Evolutionary conservation across 352 stramenopile species (phyloP).

Genomic region (Globisporangium yorkense): DNA sequence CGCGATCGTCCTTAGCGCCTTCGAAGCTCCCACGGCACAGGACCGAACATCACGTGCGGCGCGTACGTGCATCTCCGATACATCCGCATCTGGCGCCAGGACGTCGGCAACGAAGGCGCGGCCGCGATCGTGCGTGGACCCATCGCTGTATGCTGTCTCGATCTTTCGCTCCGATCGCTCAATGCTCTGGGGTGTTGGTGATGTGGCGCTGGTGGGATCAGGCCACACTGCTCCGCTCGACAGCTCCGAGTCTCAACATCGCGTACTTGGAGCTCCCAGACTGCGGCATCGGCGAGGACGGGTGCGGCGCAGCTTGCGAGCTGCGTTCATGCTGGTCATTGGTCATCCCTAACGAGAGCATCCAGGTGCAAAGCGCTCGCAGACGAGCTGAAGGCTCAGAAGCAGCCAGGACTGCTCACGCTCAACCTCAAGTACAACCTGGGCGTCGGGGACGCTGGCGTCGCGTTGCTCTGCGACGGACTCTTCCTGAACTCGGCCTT

Average conservation of each 20-base stretch:
- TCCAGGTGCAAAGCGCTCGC: slow-evolving; percentile 50
- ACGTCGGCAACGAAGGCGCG: slow-evolving; percentile 68
- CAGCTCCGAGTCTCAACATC: slow-evolving; percentile 49
- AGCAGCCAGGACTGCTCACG: slow-evolving; percentile 53
- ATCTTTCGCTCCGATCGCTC: not conserved
- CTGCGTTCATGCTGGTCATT: not conserved
- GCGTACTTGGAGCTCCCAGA: slow-evolving; percentile 77
- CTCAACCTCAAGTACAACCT: slow-evolving; percentile 76
- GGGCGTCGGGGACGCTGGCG: slow-evolving; percentile 47
- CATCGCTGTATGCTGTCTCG: not conserved
- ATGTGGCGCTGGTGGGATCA: slow-evolving; percentile 7
- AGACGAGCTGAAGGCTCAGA: slow-evolving; percentile 41
- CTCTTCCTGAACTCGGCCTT: slow-evolving; percentile 64
- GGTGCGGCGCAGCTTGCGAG: slow-evolving; percentile 12
- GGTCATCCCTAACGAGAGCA: not conserved
- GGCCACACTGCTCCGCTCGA: slow-evolving; percentile 35
- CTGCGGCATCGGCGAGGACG: slow-evolving; percentile 57
- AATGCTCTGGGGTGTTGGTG: not conserved
- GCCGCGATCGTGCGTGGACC: slow-evolving; percentile 45
- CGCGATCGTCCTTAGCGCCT: slow-evolving; percentile 21
- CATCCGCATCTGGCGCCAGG: slow-evolving; percentile 80
- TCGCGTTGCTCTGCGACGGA: slow-evolving; percentile 46
- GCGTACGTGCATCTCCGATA: slow-evolving; percentile 64
- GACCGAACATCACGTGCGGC: slow-evolving; percentile 53
- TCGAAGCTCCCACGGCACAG: slow-evolving; percentile 34